Evolutionary conservation across 768 basidiomycete species (phyloP).

Genomic region (Dentipellis fragilis): DNA sequence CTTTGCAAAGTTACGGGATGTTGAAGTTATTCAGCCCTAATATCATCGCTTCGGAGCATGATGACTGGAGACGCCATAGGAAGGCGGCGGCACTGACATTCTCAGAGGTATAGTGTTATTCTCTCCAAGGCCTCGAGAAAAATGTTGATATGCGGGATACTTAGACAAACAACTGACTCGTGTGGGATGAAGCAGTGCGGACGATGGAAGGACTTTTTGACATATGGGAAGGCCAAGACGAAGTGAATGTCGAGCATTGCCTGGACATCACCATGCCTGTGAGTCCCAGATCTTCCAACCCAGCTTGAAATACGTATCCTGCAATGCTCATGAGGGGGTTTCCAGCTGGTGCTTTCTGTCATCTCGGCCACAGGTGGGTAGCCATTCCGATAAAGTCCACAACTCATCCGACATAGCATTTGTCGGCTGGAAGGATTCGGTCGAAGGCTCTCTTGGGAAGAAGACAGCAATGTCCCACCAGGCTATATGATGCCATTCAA

Average conservation of each 20-base stretch:
- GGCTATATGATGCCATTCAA: slow-evolving; percentile 43
- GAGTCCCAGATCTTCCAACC: slow-evolving; percentile 12
- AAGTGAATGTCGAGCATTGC: slow-evolving; percentile 33
- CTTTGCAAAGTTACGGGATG: slow-evolving; percentile 32
- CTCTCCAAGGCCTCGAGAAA: too few relatives aligned
- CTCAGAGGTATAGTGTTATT: slow-evolving; percentile 54
- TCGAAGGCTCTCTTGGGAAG: slow-evolving; percentile 36
- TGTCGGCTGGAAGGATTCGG: slow-evolving; percentile 49
- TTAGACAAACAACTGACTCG: slow-evolving; percentile 29
- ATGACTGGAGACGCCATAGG: slow-evolving; percentile 55
- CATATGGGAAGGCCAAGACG: slow-evolving; percentile 35
- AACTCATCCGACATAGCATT: slow-evolving; percentile 44
- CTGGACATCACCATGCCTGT: slow-evolving; percentile 47
- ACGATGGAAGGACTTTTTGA: slow-evolving; percentile 24
- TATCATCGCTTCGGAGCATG: slow-evolving; percentile 52
- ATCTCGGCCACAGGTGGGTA: not conserved
- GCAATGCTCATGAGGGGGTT: not conserved
- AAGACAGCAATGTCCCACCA: slow-evolving; percentile 28
- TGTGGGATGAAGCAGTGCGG: slow-evolving; percentile 21
- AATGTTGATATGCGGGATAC: slow-evolving; percentile 14
- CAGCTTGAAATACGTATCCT: not conserved
- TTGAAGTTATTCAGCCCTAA: slow-evolving; percentile 48
- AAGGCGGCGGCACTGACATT: slow-evolving; percentile 58
- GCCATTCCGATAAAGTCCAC: slow-evolving; percentile 29
- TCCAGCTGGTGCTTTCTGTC: not conserved